phyloP scores from a whole-genome alignment of 2,329 filamentous ascomycete species.

The Botryotinia narcissicola region DNA sequence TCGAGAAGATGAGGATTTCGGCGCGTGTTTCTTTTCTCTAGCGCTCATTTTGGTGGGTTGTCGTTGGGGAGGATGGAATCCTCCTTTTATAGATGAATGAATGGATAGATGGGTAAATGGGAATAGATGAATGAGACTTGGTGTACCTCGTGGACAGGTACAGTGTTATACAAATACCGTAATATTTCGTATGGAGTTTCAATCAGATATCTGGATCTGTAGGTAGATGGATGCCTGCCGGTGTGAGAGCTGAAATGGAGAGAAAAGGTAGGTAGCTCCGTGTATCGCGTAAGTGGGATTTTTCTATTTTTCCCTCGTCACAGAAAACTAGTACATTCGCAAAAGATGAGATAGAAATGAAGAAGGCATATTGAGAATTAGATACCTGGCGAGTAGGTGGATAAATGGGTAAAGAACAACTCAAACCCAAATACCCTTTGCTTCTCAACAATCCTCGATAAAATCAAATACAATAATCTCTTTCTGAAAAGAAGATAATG shows the following conservation, averaged over 20 bases:
- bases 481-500: neutral
- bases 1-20: neutral
- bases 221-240: neutral
- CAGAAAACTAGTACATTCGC: neutral
- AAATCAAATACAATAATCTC: neutral
- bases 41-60: neutral
- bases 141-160: neutral
- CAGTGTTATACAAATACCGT: neutral
- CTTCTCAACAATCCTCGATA: neutral
- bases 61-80: neutral
- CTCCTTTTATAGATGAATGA: neutral
- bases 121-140: neutral
- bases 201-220: neutral
- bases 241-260: neutral
- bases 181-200: neutral
- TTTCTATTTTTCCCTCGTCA: neutral
- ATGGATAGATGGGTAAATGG: neutral
- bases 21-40: neutral
- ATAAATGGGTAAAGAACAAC: neutral
- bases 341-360: neutral
- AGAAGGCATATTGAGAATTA: neutral
- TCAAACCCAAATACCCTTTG: neutral
- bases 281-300: neutral
- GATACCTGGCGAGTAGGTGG: neutral
- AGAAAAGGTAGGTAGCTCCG: neutral